These are phyloP conservation scores for maize (Zea mays) DNA, from an alignment of 176 grass and related monocot genomes.

Conservation along the genomic window DNA sequence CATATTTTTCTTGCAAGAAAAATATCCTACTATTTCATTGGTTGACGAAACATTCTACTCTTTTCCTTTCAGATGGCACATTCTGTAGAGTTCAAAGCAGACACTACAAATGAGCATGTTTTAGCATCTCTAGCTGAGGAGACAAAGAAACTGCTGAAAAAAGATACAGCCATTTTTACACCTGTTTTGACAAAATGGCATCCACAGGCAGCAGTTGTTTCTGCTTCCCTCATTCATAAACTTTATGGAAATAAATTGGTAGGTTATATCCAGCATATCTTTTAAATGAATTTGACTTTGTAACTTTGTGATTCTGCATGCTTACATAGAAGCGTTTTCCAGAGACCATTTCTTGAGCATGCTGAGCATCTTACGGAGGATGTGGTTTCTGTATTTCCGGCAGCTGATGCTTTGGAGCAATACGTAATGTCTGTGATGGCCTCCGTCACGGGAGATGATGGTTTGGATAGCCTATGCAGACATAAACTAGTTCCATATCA, in stretches of 20 bases:
- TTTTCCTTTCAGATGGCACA: conserved; percentile 75
- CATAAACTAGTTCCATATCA: conserved; percentile 78
- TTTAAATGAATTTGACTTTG: conserved; percentile 11
- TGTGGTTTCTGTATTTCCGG: conserved; percentile 88
- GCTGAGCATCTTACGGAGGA: conserved; percentile 95
- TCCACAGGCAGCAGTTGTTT: conserved; percentile 80
- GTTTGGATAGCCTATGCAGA: conserved; percentile 66
- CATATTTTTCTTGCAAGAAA: background rate
- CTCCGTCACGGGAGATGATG: conserved; percentile 78
- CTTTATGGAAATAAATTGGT: conserved; percentile 96
- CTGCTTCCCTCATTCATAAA: conserved; percentile 93
- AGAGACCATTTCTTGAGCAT: conserved; percentile 93
- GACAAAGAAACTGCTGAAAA: conserved; percentile 85
- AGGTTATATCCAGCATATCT: conserved; percentile 33
- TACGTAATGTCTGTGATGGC: conserved; percentile 79
- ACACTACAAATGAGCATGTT: conserved; percentile 69
- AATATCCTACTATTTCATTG: conserved; percentile 8
- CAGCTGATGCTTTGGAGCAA: conserved; percentile 80
- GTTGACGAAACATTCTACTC: conserved; percentile 33
- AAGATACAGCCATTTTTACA: conserved; percentile 72
- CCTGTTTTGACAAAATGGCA: conserved; percentile 87
- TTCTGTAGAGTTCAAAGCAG: conserved; percentile 65
- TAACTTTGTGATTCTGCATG: conserved; percentile 22
- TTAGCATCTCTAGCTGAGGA: conserved; percentile 86
- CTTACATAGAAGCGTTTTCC: conserved; percentile 38